These are phyloP conservation scores for Taphrina sp. DNA, from an alignment of 1,139 yeast genomes.

Conservation along the genomic window DNA sequence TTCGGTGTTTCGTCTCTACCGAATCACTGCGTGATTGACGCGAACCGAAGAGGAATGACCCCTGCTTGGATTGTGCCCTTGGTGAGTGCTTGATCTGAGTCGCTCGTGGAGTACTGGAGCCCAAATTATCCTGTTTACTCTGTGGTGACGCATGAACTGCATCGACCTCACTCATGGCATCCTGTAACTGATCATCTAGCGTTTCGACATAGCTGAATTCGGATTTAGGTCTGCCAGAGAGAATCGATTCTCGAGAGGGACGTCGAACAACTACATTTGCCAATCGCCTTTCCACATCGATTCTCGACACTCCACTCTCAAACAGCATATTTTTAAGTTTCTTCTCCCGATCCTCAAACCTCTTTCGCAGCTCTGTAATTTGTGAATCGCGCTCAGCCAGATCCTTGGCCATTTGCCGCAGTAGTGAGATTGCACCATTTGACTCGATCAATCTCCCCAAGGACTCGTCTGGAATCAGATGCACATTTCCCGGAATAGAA, in stretches of 20 bases:
- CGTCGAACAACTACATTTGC: conserved; percentile 2
- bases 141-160: background rate
- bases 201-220: conserved; percentile 7
- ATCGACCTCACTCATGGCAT: conserved; percentile 37
- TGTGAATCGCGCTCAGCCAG: conserved; percentile 54
- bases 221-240: conserved; percentile 15
- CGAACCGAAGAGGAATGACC: no score
- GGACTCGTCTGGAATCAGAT: conserved; percentile 44
- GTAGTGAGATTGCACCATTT: conserved; percentile 49
- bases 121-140: background rate
- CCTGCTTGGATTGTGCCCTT: background rate
- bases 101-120: background rate
- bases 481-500: conserved; percentile 45
- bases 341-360: conserved; percentile 51
- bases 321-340: conserved; percentile 49
- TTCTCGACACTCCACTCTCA: conserved; percentile 48
- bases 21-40: no score
- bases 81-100: background rate
- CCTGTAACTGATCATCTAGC: conserved; percentile 28
- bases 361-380: conserved; percentile 48
- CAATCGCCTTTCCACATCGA: conserved; percentile 31
- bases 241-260: conserved; percentile 10
- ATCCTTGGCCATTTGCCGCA: conserved; percentile 54
- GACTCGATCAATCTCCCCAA: conserved; percentile 47
- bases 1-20: background rate